phyloP scores from a whole-genome alignment of 805 yeast species.

The Scheffersomyces ergatensis region DNA sequence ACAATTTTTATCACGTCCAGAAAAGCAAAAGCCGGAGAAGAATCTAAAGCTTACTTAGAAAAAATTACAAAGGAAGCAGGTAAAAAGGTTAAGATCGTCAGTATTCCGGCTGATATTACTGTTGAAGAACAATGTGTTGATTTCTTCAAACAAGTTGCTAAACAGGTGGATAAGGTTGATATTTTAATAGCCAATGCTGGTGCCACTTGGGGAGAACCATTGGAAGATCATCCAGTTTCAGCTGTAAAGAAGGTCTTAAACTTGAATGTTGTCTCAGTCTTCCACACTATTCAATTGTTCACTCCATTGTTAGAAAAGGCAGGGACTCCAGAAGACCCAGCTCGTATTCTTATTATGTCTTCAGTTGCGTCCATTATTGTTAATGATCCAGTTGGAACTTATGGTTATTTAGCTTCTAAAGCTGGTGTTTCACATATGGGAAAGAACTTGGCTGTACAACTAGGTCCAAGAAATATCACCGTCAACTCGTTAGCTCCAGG shows the following conservation, averaged over 20 bases:
- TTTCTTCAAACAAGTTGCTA: constrained; percentile 40
- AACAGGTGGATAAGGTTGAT: constrained; percentile 47
- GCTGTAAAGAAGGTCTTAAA: constrained; percentile 64
- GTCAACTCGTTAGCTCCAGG: constrained; percentile 77
- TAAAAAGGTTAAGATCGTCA: constrained; percentile 25
- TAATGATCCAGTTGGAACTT: constrained; percentile 49
- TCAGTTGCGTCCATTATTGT: constrained; percentile 57
- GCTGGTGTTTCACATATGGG: constrained; percentile 73
- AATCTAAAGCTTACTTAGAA: constrained; percentile 45
- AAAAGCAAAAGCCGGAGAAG: constrained; percentile 58
- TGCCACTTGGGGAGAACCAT: constrained; percentile 72
- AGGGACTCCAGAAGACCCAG: constrained; percentile 54
- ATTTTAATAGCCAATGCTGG: constrained; percentile 77
- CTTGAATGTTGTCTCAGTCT: constrained; percentile 67
- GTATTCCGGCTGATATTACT: constrained; percentile 60
- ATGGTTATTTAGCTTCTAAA: constrained; percentile 72
- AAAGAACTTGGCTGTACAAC: constrained; percentile 58
- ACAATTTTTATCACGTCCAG: constrained; percentile 64
- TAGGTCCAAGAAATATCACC: constrained; percentile 65
- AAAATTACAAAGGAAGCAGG: constrained; percentile 33
- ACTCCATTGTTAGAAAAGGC: constrained; percentile 54
- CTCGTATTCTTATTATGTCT: constrained; percentile 64
- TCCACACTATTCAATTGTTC: constrained; percentile 61
- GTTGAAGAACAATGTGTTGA: constrained; percentile 45
- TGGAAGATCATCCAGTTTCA: constrained; percentile 56